Evolutionary conservation across 176 grass and related monocot species (phyloP), one percentile per base, ranked within the genome.

Genomic region (Avena eriantha): DNA sequence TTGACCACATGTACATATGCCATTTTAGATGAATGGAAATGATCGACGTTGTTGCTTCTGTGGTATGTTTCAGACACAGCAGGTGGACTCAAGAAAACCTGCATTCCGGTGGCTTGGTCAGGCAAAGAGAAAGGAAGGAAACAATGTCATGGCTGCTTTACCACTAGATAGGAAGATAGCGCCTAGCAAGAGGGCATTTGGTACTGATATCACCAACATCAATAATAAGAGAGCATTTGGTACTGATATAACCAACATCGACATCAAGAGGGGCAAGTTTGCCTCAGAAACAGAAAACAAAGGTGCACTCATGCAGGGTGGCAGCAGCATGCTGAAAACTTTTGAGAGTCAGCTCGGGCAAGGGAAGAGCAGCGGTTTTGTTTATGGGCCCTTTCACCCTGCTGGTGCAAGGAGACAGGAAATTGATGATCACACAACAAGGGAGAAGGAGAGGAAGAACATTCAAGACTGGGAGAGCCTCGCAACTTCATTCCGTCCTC

Each of bases 361-460:
- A 68, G 83, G 70, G 43, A 82, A 69, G 26, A 98, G 78, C 64
- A 54, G 64, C 54, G 84, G 83, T 43, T 94, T 92, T 85, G 92
- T 94, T 70, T 98, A 96, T 85, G 97, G 94, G 12, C 94, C 94
- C 60, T 98, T 98, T 82, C 92, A 91, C 76, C 97, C 97, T 66
- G 66, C 78, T 78, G 47, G 85, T 47, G 84, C 77, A 65, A 91
- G 47, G 64, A 94, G 85, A 88, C 80, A 85, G 1, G 67, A 53
- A 59, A 24, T 2, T 35, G 87, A 90, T 31, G 61, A 83, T 70
- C 82, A n/a, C 12, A 48, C 48, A 0, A 22, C 22, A 55, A 82
- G 55, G 69, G 83, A 92, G 64, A 83, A 74, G 41, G 93, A 79
- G 43, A 90, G 43, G 51, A 89, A 93, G 45, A 88, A 43, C 57